Evolutionary conservation across 495 filamentous ascomycete genomes (phyloP).

Genomic region (Penicillium paxilli): DNA sequence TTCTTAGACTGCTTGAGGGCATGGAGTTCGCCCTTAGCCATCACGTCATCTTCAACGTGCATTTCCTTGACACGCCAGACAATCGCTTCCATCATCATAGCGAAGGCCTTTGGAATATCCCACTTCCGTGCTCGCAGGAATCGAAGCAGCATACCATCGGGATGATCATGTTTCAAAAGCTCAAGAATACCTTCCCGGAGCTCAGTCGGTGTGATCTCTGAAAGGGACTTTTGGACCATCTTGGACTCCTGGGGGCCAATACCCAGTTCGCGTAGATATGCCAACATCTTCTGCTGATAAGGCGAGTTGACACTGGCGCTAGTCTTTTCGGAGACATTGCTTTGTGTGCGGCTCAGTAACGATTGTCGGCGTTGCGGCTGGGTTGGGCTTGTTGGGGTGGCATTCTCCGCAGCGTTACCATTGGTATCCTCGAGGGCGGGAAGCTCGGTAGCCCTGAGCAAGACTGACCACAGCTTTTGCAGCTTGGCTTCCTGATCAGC

Average conservation of each 20-base stretch:
- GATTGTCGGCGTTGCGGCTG: slow-evolving; percentile 25
- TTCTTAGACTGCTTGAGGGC: slow-evolving; percentile 58
- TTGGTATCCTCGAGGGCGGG: slow-evolving; percentile 15
- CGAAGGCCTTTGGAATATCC: slow-evolving; percentile 84
- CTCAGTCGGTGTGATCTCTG: slow-evolving; percentile 59
- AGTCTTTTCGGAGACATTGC: slow-evolving; percentile 24
- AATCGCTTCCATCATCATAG: slow-evolving; percentile 90
- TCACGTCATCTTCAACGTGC: slow-evolving; percentile 80
- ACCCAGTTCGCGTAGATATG: slow-evolving; percentile 24
- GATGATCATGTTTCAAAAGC: slow-evolving; percentile 90
- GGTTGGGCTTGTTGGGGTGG: slow-evolving; percentile 9
- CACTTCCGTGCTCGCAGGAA: slow-evolving; percentile 93
- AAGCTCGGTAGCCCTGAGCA: slow-evolving; percentile 70
- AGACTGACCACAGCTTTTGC: slow-evolving; percentile 74
- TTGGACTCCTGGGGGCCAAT: slow-evolving; percentile 28
- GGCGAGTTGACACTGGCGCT: slow-evolving; percentile 12
- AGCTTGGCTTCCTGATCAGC: slow-evolving; percentile 80
- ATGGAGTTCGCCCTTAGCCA: slow-evolving; percentile 69
- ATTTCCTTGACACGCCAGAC: slow-evolving; percentile 80
- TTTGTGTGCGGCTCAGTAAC: slow-evolving; percentile 25
- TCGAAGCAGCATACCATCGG: slow-evolving; percentile 83
- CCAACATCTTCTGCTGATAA: slow-evolving; percentile 23
- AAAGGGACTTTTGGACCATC: slow-evolving; percentile 28
- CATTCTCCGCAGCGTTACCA: slow-evolving; percentile 5
- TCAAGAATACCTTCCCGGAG: slow-evolving; percentile 76